A percentile compares a stretch with the other conserved stretches of the same genome.
Evolutionary conservation across 805 yeast genomes (phyloP).

Genomic region (Zygotorulaspora sp.): DNA sequence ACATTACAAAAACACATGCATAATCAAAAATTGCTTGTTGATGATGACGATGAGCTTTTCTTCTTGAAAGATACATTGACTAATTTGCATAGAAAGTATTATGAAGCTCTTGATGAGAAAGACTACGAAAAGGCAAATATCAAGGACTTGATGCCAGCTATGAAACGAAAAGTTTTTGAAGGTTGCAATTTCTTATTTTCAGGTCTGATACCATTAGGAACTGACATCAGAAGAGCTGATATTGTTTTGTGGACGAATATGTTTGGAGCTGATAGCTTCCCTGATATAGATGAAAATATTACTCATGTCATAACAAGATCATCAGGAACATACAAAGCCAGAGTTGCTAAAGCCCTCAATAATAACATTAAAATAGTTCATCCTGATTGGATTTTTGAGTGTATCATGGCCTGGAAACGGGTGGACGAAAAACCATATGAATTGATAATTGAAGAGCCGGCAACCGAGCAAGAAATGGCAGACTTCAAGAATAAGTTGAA

Average conservation of each 20-base stretch:
- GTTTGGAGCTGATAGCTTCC: slow-evolving; percentile 82
- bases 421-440: slow-evolving; percentile 58
- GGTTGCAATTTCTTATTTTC: slow-evolving; percentile 74
- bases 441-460: slow-evolving; percentile 48
- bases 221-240: slow-evolving; percentile 67
- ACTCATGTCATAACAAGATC: slow-evolving; percentile 86
- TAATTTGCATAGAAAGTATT: slow-evolving; percentile 65
- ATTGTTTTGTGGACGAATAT: slow-evolving; percentile 89
- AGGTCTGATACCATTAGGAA: slow-evolving; percentile 86
- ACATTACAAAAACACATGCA: slow-evolving; percentile 73
- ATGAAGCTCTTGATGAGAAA: slow-evolving; percentile 43
- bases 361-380: slow-evolving; percentile 71
- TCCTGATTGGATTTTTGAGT: slow-evolving; percentile 88
- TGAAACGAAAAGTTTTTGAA: slow-evolving; percentile 64
- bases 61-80: slow-evolving; percentile 58
- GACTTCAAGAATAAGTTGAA: slow-evolving; percentile 32
- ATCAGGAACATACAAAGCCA: slow-evolving; percentile 77
- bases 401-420: slow-evolving; percentile 73
- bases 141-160: slow-evolving; percentile 62
- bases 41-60: slow-evolving; percentile 74
- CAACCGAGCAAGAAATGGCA: slow-evolving; percentile 40
- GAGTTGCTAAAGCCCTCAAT: slow-evolving; percentile 64
- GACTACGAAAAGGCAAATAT: slow-evolving; percentile 61
- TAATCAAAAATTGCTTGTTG: slow-evolving; percentile 48
- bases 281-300: slow-evolving; percentile 64